A percentile compares a stretch with the other conserved stretches of the same genome.
Conservation (phyloP, 2,329 filamentous ascomycete genomes). For the Triangularia setosa region DNA sequence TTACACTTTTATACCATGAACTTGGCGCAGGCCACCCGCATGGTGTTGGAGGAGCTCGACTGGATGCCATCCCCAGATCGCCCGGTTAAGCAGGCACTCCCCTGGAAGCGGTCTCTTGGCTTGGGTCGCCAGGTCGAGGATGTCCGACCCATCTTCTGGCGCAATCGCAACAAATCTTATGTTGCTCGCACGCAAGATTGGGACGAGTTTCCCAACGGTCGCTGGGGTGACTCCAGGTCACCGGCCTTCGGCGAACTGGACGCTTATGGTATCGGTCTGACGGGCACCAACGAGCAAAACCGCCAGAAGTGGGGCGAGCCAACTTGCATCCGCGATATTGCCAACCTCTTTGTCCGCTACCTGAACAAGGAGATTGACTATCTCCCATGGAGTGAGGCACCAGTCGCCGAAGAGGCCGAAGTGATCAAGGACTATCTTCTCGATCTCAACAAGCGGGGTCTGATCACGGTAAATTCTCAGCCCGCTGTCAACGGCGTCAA, state of each 20-base stretch:
- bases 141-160: conserved; percentile 97
- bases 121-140: conserved; percentile 88
- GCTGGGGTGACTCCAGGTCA: conserved; percentile 95
- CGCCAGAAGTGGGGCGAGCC: conserved; percentile 93
- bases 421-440: conserved; percentile 73
- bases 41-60: conserved; percentile 86
- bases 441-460: conserved; percentile 76
- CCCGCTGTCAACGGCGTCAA: conserved; percentile 88
- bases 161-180: conserved; percentile 94
- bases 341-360: conserved; percentile 79
- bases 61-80: conserved; percentile 74
- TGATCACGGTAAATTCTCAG: conserved; percentile 96
- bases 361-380: conserved; percentile 75
- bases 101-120: conserved; percentile 92
- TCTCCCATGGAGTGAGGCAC: conserved; percentile 89
- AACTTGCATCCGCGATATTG: conserved; percentile 72
- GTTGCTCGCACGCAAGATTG: conserved; percentile 94
- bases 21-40: conserved; percentile 84
- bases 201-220: conserved; percentile 98
- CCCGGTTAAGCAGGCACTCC: conserved; percentile 82
- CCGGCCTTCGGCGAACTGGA: conserved; percentile 95
- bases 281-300: conserved; percentile 93
- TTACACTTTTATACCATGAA: conserved; percentile 99
- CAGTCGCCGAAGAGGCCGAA: conserved; percentile 78
- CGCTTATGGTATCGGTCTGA: conserved; percentile 88